phyloP scores from a whole-genome alignment of 306 rosid species.

The Medicago lupulina region DNA sequence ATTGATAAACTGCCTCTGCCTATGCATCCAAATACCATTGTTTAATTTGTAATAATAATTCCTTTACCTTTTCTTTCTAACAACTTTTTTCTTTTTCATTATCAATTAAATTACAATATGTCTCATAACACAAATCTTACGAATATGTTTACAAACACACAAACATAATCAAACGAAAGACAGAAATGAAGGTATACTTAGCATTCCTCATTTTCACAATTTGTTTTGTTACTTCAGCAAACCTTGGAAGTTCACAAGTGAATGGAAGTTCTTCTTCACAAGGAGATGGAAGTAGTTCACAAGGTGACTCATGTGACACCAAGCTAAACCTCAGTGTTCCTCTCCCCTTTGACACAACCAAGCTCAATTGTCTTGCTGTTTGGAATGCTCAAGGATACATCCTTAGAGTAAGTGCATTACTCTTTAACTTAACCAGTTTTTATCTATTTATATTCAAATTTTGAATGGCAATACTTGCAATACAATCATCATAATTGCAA shows the following conservation, averaged over 20 bases:
- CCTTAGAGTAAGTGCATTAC: constrained; percentile 67
- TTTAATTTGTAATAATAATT: constrained; percentile 30
- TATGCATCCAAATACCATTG: constrained; percentile 26
- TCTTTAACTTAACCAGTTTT: constrained; percentile 2
- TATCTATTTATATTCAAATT: neutral
- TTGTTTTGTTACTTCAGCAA: constrained; percentile 51
- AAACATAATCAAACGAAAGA: constrained; percentile 31
- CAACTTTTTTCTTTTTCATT: neutral
- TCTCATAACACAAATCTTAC: constrained; percentile 18
- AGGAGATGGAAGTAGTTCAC: constrained; percentile 50
- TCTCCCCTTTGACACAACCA: constrained; percentile 60
- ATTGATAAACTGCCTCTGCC: constrained; percentile 24
- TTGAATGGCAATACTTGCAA: constrained; percentile 10
- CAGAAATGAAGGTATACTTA: constrained; percentile 42
- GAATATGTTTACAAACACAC: neutral
- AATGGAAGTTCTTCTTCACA: constrained; percentile 61
- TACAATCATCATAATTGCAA: neutral
- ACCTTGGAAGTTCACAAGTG: constrained; percentile 51
- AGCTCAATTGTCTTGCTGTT: constrained; percentile 62
- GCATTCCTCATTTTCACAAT: constrained; percentile 41
- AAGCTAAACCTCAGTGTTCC: constrained; percentile 52
- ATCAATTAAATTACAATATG: constrained; percentile 7
- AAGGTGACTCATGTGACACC: constrained; percentile 63
- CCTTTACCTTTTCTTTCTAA: neutral
- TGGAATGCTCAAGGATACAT: constrained; percentile 70